These are phyloP conservation scores for Hymenoscyphus salicellus DNA, from an alignment of 2,329 filamentous ascomycete species.

Conservation along the genomic window DNA sequence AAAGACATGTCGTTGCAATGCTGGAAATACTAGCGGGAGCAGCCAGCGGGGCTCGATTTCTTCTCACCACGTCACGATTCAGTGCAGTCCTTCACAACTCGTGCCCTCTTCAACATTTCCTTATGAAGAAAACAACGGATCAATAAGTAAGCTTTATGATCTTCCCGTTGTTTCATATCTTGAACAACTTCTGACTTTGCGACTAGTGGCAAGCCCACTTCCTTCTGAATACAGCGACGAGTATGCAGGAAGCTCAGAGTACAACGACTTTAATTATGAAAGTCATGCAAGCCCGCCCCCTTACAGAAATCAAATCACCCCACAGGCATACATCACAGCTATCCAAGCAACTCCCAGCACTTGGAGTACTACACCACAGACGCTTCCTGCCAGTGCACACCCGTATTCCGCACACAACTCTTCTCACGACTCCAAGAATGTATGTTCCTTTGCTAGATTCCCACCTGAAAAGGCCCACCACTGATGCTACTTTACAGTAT, in stretches of 20 bases:
- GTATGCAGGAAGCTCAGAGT: not conserved
- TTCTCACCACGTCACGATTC: not conserved
- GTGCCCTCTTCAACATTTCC: not conserved
- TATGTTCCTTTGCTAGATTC: not conserved
- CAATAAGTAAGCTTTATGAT: not conserved
- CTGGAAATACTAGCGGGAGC: not conserved
- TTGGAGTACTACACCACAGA: constrained; percentile 2
- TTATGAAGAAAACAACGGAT: not conserved
- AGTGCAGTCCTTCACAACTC: not conserved
- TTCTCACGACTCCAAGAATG: not conserved
- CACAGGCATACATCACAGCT: not conserved
- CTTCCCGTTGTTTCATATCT: no score
- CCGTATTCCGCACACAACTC: not conserved
- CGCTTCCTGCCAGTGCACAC: not conserved
- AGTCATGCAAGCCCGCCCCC: constrained; percentile 1
- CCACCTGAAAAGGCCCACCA: not conserved
- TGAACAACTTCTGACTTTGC: not conserved
- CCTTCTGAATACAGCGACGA: constrained; percentile 3
- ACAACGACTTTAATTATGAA: constrained; percentile 5
- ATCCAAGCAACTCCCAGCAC: not conserved
- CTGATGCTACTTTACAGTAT: not conserved
- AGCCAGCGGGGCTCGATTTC: not conserved
- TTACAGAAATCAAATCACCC: constrained; percentile 4
- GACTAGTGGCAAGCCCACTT: not conserved
- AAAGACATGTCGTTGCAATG: constrained; percentile 9